Evolutionary conservation across 805 yeast species (phyloP), one percentile per base, ranked within the genome.

Genomic region (Wickerhamiella allomyrinae): DNA sequence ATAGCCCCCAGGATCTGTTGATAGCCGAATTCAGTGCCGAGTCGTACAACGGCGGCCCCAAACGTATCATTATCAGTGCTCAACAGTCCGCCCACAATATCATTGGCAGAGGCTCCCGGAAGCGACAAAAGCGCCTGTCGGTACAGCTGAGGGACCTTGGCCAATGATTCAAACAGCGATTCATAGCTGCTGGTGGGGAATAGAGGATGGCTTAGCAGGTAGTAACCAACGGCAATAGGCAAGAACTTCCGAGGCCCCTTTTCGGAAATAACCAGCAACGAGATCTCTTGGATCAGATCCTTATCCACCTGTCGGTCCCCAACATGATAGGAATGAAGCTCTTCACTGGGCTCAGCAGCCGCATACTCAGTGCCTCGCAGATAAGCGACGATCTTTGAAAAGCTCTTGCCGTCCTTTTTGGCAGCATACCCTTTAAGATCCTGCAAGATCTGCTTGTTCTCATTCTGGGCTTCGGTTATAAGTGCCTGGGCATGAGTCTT

Each of bases 91-190:
- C 60, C 57, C 31, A 83, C 62, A 20, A 87, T 65, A 45, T 82
- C 94, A 5, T 59, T 58, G 37, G 80, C 67, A 7, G 80, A 69
- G 31, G 86, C 61, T 43, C 77, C 76, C 5, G 82, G 78, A 46
- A 91, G 80, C 1, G 91, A 77, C 11, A 78, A 81, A 39, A 85
- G 72, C 1, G 93, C 89, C 58, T 82, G 94, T 60, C 85, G 75
- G 58, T 79, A 69, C 44, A 86, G 67, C 46, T 80, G 71, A 29
- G 84, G 77, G 45, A 71, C 67, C 9, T 70, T 60, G 37, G 69
- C 67, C 21, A 84, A 63, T 31, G 61, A 64, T 13, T 65, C 55
- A 35, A 89, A 60, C 36, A 87, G 57, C 1, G 76, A 76, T 46
- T 68, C 71, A 2, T 48, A 46, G 33, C 46, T 49, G 15, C 67